Evolutionary conservation across 371 early-diverging fungal species (phyloP).

Genomic region (Encephalitozoon intestinalis): DNA sequence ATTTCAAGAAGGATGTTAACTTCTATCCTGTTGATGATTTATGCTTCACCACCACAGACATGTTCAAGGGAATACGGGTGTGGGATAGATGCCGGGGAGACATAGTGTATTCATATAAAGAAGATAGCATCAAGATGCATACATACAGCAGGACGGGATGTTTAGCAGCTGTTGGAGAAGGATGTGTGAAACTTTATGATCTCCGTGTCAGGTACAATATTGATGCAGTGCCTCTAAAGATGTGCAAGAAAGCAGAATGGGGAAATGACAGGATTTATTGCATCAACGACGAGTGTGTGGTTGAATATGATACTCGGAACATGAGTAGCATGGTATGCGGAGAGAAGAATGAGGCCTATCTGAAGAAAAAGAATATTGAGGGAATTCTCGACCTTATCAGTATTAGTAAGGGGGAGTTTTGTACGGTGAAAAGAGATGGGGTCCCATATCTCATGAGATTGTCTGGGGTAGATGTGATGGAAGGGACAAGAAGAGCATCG

Average conservation of each 20-base stretch:
- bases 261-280: not conserved
- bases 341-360: not conserved
- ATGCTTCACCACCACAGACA: conserved; percentile 27
- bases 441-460: not conserved
- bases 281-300: not conserved
- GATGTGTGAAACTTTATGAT: conserved; percentile 38
- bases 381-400: not conserved
- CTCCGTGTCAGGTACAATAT: conserved; percentile 12
- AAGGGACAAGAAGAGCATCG: not conserved
- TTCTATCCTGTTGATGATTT: conserved; percentile 28
- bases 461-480: not conserved
- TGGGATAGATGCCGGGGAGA: conserved; percentile 18
- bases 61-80: conserved; percentile 15
- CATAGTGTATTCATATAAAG: conserved; percentile 12
- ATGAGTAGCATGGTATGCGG: not conserved
- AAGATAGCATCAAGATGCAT: conserved; percentile 12
- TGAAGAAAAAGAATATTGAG: not conserved
- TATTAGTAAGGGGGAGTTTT: not conserved
- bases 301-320: conserved; percentile 3
- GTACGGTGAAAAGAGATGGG: not conserved
- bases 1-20: conserved; percentile 18
- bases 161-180: conserved; percentile 2
- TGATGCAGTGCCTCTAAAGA: conserved; percentile 5
- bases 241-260: conserved; percentile 4
- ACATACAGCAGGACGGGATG: not conserved